phyloP scores from a whole-genome alignment of 352 stramenopile genomes.

The Plasmopara halstedii region DNA sequence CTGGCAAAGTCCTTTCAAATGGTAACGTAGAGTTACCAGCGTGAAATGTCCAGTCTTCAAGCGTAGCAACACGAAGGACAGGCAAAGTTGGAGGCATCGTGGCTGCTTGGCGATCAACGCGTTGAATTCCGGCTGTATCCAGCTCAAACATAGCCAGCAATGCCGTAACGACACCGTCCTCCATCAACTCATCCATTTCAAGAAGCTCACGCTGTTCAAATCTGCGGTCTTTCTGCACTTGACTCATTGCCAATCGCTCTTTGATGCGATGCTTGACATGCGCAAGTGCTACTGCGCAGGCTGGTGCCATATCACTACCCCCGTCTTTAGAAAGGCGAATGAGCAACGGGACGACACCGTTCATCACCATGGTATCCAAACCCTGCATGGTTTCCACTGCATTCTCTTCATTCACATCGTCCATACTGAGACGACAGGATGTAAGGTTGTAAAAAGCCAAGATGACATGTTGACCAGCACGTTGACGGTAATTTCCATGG shows the following conservation, averaged over 20 bases:
- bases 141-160: constrained; percentile 76
- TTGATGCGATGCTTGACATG: constrained; percentile 75
- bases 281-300: constrained; percentile 59
- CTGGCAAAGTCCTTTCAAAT: constrained; percentile 34
- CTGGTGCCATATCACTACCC: constrained; percentile 50
- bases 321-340: constrained; percentile 47
- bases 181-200: constrained; percentile 49
- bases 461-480: constrained; percentile 45
- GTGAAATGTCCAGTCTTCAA: constrained; percentile 53
- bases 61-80: constrained; percentile 23
- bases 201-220: constrained; percentile 8
- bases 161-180: constrained; percentile 59
- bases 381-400: constrained; percentile 13
- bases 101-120: constrained; percentile 53
- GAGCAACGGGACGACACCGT: constrained; percentile 49
- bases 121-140: constrained; percentile 54
- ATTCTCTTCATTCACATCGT: constrained; percentile 2
- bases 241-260: constrained; percentile 22
- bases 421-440: constrained; percentile 25
- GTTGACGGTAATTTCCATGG: constrained; percentile 29
- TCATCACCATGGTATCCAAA: constrained; percentile 44
- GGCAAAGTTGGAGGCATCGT: constrained; percentile 38
- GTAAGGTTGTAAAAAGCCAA: constrained; percentile 73
- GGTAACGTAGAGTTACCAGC: constrained; percentile 30
- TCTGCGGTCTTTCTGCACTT: constrained; percentile 13